Conservation (phyloP, 1,139 yeast species). For the Hanseniaspora uvarum region DNA sequence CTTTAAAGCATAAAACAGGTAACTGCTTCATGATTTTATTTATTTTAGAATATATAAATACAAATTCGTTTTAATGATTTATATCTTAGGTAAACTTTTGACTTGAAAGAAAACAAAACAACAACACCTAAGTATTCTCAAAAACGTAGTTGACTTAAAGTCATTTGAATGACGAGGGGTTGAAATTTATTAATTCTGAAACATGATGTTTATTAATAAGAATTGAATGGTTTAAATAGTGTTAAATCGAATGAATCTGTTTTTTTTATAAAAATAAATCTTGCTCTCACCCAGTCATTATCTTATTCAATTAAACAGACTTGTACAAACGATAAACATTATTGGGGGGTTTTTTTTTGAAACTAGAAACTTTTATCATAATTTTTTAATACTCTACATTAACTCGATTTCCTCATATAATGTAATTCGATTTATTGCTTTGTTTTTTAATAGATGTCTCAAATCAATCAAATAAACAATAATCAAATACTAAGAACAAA, state of each 20-base stretch:
- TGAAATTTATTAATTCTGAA: too few relatives aligned
- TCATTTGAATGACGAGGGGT: too few relatives aligned
- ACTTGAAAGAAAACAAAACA: neutral
- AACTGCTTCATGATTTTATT: neutral
- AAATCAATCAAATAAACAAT: neutral
- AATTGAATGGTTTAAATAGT: neutral
- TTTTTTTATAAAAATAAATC: neutral
- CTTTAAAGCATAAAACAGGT: neutral
- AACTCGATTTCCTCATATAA: neutral
- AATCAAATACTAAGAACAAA: neutral
- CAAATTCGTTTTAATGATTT: neutral
- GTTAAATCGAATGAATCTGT: neutral
- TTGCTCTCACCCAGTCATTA: conserved; percentile 16
- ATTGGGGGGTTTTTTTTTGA: too few relatives aligned
- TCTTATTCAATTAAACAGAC: neutral
- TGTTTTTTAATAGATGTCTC: neutral
- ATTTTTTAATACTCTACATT: neutral
- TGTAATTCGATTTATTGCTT: neutral
- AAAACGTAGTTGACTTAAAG: neutral
- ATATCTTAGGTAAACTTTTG: neutral
- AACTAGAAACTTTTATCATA: neutral
- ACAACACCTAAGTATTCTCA: neutral
- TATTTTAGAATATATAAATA: conserved; percentile 9
- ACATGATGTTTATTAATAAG: neutral
- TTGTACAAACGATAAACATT: neutral